Evolutionary conservation across 148 eudicot species (phyloP).

Genomic region (Rhododendron molle): DNA sequence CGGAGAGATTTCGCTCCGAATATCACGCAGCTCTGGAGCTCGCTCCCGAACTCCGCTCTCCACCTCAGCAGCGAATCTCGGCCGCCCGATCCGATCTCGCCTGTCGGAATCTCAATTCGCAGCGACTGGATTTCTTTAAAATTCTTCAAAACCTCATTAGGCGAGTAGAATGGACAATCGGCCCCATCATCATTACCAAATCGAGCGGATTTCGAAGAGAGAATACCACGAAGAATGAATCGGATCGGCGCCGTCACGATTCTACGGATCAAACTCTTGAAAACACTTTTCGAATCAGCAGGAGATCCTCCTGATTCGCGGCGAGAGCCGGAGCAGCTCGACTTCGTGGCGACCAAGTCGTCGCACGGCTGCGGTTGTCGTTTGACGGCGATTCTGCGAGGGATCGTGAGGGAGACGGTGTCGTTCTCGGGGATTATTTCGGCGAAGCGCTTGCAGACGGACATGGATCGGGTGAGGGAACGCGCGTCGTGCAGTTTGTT

Average conservation of each 20-base stretch:
- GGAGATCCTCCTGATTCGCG: background rate
- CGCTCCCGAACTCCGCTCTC: conserved; percentile 65
- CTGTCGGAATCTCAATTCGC: conserved; percentile 40
- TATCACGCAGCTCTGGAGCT: conserved; percentile 47
- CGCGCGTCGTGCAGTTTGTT: conserved; percentile 46
- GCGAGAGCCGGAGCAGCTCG: background rate
- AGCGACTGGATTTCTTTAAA: conserved; percentile 31
- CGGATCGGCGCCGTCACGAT: conserved; percentile 33
- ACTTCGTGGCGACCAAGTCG: background rate
- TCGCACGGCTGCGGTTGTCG: background rate
- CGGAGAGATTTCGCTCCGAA: conserved; percentile 42
- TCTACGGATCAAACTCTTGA: conserved; percentile 24
- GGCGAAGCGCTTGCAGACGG: conserved; percentile 46
- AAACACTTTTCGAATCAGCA: conserved; percentile 8
- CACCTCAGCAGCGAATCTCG: conserved; percentile 43
- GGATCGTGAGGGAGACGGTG: conserved; percentile 25
- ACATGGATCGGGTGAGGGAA: conserved; percentile 34
- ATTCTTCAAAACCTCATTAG: conserved; percentile 28
- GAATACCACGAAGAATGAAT: conserved; percentile 5
- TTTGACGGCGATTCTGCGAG: background rate
- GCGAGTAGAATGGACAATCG: conserved; percentile 11
- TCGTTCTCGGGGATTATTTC: conserved; percentile 34
- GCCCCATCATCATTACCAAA: background rate
- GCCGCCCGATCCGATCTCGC: conserved; percentile 22
- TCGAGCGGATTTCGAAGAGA: background rate